These are phyloP conservation scores for Vairimorpha necatrix DNA, from an alignment of 371 early-diverging fungal species.

Conservation along the genomic window DNA sequence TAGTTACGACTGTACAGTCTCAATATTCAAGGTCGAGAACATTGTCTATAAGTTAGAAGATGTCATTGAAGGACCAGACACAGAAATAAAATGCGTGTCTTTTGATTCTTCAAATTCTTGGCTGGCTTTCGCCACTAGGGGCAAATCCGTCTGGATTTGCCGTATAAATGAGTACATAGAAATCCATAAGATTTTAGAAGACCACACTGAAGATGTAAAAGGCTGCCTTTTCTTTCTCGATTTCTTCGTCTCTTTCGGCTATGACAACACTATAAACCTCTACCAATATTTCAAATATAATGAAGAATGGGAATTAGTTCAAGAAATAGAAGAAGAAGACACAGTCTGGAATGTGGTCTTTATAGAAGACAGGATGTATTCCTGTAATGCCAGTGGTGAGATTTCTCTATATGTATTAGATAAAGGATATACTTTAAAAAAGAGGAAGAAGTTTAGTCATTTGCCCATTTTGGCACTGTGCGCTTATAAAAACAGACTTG, in stretches of 20 bases:
- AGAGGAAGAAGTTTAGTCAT: slow-evolving; percentile 1
- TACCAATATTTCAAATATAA: slow-evolving; percentile 49
- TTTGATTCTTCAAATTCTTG: slow-evolving; percentile 23
- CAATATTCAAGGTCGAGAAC: slow-evolving; percentile 8
- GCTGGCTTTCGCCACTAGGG: slow-evolving; percentile 54
- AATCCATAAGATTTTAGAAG: slow-evolving; percentile 58
- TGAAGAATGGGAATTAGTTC: slow-evolving; percentile 46
- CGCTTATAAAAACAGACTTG: slow-evolving; percentile 4
- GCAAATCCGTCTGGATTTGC: slow-evolving; percentile 57
- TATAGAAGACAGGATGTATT: slow-evolving; percentile 22
- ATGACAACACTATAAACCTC: slow-evolving; percentile 57
- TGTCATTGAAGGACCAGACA: slow-evolving; percentile 62
- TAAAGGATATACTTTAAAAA: slow-evolving; percentile 35
- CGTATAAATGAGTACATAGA: slow-evolving; percentile 37
- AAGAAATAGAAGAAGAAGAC: slow-evolving; percentile 28
- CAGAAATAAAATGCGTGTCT: slow-evolving; percentile 57
- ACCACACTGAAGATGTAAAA: slow-evolving; percentile 62
- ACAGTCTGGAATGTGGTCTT: slow-evolving; percentile 56
- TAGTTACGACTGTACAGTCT: slow-evolving; percentile 50
- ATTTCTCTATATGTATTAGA: slow-evolving; percentile 33
- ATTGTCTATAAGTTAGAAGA: slow-evolving; percentile 41
- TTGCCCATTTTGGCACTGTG: slow-evolving; percentile 37
- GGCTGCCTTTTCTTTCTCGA: slow-evolving; percentile 43
- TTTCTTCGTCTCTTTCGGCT: slow-evolving; percentile 55
- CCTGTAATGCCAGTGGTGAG: slow-evolving; percentile 43